These are phyloP conservation scores for Colletotrichum sp. DNA, from an alignment of 2,329 filamentous ascomycete genomes.

Conservation along the genomic window DNA sequence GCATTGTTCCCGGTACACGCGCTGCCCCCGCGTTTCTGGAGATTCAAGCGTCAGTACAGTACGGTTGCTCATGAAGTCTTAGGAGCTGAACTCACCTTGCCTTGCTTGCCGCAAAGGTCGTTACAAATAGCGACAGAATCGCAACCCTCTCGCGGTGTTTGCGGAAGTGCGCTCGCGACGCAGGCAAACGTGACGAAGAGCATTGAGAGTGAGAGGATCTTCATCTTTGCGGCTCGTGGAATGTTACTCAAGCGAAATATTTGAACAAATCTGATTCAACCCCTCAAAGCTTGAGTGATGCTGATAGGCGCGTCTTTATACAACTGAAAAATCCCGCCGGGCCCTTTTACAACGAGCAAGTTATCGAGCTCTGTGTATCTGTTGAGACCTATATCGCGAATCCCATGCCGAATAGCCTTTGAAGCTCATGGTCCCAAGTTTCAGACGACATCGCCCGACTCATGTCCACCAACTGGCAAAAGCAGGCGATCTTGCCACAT, in stretches of 20 bases:
- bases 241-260: no score
- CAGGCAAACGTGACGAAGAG: background rate
- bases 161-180: background rate
- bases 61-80: background rate
- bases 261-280: no score
- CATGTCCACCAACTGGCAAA: accelerated
- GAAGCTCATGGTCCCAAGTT: background rate
- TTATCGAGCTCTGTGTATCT: background rate
- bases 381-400: background rate
- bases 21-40: background rate
- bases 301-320: background rate
- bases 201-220: background rate
- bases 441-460: background rate
- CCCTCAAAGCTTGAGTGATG: no score
- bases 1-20: background rate
- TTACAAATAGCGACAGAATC: background rate
- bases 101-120: background rate
- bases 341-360: background rate
- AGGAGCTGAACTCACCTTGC: background rate
- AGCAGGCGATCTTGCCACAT: background rate
- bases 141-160: background rate
- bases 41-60: background rate
- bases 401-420: background rate
- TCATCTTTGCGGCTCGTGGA: background rate
- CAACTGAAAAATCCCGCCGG: accelerated